A percentile compares a stretch with the other conserved stretches of the same genome.
Conservation (phyloP, 495 filamentous ascomycete species). For the Friedmanniomyces endolithicus region DNA sequence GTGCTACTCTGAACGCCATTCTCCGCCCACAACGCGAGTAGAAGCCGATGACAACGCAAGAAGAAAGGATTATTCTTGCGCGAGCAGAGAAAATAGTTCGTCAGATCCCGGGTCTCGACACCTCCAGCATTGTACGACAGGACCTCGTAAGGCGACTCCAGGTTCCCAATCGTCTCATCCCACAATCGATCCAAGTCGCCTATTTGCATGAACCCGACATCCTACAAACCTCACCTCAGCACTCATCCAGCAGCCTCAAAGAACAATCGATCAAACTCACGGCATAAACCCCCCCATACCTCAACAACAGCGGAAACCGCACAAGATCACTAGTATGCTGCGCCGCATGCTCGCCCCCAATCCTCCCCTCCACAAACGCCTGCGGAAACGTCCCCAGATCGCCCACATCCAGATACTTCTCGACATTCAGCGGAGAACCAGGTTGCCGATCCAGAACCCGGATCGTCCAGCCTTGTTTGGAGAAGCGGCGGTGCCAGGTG, state of each 20-base stretch:
- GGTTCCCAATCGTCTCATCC: conserved; percentile 36
- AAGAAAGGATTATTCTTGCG: conserved; percentile 37
- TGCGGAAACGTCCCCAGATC: conserved; percentile 36
- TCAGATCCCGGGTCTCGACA: conserved; percentile 27
- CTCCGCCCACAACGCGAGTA: conserved; percentile 39
- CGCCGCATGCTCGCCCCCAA: conserved; percentile 36
- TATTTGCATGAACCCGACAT: conserved; percentile 44
- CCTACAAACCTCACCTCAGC: conserved; percentile 9
- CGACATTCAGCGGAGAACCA: conserved; percentile 36
- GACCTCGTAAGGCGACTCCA: conserved; percentile 36
- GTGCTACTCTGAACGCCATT: conserved; percentile 39
- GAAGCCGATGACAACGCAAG: conserved; percentile 36
- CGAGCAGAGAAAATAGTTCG: conserved; percentile 41
- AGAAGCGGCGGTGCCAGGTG: conserved; percentile 43
- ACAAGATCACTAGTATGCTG: conserved; percentile 48
- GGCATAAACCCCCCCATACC: conserved; percentile 45
- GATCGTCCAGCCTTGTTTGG: conserved; percentile 40
- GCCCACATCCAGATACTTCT: conserved; percentile 36
- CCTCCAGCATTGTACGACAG: conserved; percentile 35
- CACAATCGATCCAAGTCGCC: conserved; percentile 43
- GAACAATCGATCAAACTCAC: not conserved
- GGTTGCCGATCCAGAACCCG: conserved; percentile 38
- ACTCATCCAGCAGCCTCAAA: not conserved
- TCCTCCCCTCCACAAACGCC: conserved; percentile 36
- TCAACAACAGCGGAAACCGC: conserved; percentile 41